Evolutionary conservation across 768 basidiomycete genomes (phyloP).

Genomic region (Lactarius psammicola): DNA sequence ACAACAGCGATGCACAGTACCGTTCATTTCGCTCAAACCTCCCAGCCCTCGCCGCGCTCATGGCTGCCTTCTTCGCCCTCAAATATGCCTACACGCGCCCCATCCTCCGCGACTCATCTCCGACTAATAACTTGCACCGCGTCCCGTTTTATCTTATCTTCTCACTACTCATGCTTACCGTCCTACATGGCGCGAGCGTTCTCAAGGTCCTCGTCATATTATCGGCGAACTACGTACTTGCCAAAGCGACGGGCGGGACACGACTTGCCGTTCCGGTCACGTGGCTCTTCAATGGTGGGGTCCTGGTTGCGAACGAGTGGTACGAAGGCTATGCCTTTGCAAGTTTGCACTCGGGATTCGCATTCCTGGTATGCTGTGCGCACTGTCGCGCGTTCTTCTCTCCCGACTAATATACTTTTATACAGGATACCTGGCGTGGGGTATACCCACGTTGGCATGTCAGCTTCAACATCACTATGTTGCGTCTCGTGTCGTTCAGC

Average conservation of each 20-base stretch:
- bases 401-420: not conserved
- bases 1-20: conserved; percentile 91
- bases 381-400: too few species aligned
- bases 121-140: conserved; percentile 37
- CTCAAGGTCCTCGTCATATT: conserved; percentile 79
- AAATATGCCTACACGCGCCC: conserved; percentile 50
- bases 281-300: conserved; percentile 72
- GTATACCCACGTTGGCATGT: conserved; percentile 91
- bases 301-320: conserved; percentile 77
- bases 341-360: conserved; percentile 52
- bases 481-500: conserved; percentile 88
- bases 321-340: conserved; percentile 73
- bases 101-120: conserved; percentile 31
- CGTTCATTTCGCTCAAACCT: conserved; percentile 82
- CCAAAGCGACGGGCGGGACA: conserved; percentile 45
- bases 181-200: conserved; percentile 77
- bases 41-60: conserved; percentile 54
- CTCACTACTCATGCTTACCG: conserved; percentile 61
- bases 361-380: conserved; percentile 54
- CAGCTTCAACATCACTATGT: conserved; percentile 93
- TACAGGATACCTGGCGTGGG: conserved; percentile 67
- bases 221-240: conserved; percentile 63
- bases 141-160: conserved; percentile 61
- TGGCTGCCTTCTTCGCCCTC: conserved; percentile 51
- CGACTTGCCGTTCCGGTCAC: conserved; percentile 52